These are phyloP conservation scores for Verticillium nonalfalfae DNA, from an alignment of 2,329 filamentous ascomycete genomes.

Conservation along the genomic window DNA sequence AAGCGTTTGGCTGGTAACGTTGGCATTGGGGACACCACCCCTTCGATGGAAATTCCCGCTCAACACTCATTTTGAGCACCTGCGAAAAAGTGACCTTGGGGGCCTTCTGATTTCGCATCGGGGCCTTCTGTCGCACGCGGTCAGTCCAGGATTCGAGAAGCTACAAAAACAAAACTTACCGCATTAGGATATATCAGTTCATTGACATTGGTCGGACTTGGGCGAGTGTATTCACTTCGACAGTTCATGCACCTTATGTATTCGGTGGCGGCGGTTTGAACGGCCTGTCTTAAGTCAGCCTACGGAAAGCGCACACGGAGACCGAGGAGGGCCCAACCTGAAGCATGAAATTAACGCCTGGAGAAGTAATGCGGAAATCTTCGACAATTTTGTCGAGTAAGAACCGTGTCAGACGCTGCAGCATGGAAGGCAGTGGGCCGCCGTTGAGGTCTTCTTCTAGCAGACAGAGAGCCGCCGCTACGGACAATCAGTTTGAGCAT, in stretches of 20 bases:
- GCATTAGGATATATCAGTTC: conserved; percentile 75
- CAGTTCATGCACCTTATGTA: conserved; percentile 83
- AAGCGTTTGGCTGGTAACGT: conserved; percentile 81
- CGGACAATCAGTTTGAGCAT: conserved; percentile 13
- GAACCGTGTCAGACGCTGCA: conserved; percentile 82
- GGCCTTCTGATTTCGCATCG: conserved; percentile 40
- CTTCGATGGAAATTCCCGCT: conserved; percentile 79
- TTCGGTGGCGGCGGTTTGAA: conserved; percentile 65
- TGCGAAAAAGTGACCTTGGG: conserved; percentile 72
- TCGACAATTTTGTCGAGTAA: conserved; percentile 73
- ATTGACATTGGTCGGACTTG: conserved; percentile 74
- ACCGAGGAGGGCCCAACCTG: conserved; percentile 37
- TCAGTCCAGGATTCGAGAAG: conserved; percentile 11
- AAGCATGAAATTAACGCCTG: conserved; percentile 60
- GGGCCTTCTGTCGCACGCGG: conserved; percentile 31
- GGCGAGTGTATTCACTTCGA: conserved; percentile 74
- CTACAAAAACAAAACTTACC: conserved; percentile 20
- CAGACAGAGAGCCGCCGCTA: conserved; percentile 67
- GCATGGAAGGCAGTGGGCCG: conserved; percentile 69
- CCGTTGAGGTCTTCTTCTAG: conserved; percentile 77
- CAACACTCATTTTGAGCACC: conserved; percentile 86
- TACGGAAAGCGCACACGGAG: background rate
- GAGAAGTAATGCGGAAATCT: conserved; percentile 66
- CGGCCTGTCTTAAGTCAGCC: conserved; percentile 30
- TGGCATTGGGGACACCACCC: conserved; percentile 93